These are phyloP conservation scores for Suillus subaureus DNA, from an alignment of 768 basidiomycete genomes.

Conservation along the genomic window DNA sequence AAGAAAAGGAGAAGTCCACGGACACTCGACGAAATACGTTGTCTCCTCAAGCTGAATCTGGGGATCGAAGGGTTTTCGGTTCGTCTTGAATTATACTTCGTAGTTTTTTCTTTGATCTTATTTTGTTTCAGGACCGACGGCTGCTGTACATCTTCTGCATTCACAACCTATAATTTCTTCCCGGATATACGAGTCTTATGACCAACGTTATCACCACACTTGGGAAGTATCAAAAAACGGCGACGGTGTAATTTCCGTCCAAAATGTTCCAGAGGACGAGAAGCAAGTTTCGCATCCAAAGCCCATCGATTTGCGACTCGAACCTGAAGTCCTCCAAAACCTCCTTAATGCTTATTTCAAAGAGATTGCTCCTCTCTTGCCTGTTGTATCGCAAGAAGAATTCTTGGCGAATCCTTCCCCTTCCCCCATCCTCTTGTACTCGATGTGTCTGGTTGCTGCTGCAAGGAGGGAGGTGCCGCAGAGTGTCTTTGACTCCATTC, in stretches of 20 bases:
- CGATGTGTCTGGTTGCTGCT: slow-evolving; percentile 92
- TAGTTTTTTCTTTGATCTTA: slow-evolving; percentile 26
- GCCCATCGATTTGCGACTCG: slow-evolving; percentile 71
- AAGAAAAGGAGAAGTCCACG: slow-evolving; percentile 36
- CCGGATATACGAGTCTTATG: slow-evolving; percentile 83
- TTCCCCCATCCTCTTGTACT: slow-evolving; percentile 84
- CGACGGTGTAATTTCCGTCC: slow-evolving; percentile 86
- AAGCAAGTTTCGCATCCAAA: slow-evolving; percentile 56
- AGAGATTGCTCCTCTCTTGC: slow-evolving; percentile 86
- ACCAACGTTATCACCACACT: slow-evolving; percentile 83
- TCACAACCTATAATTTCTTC: slow-evolving; percentile 87
- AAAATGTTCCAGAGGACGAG: slow-evolving; percentile 62
- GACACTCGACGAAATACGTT: slow-evolving; percentile 36
- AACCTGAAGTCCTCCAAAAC: slow-evolving; percentile 75
- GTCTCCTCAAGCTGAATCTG: slow-evolving; percentile 51
- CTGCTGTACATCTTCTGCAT: slow-evolving; percentile 83
- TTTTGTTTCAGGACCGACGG: slow-evolving; percentile 75
- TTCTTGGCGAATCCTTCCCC: slow-evolving; percentile 77
- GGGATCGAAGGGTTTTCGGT: slow-evolving; percentile 69
- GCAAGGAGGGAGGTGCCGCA: slow-evolving; percentile 83
- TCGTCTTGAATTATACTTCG: slow-evolving; percentile 27
- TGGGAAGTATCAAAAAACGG: slow-evolving; percentile 85
- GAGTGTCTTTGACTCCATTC: slow-evolving; percentile 85
- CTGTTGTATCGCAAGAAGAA: slow-evolving; percentile 85
- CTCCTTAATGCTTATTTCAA: slow-evolving; percentile 92